Base-by-base conservation (phyloP, 441 rosid species). In the Mallotus japonicus region DNA sequence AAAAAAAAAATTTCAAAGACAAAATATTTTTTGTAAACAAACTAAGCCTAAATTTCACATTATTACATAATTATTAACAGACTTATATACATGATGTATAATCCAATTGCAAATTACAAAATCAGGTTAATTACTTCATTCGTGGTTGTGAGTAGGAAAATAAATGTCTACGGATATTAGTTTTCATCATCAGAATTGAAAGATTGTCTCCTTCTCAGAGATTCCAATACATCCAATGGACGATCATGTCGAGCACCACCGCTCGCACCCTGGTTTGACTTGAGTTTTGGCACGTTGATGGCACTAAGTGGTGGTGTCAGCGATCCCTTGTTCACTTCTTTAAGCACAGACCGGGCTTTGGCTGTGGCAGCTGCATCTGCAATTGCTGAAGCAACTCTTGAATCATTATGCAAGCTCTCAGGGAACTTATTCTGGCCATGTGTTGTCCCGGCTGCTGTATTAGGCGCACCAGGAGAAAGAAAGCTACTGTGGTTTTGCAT, bases 111-210 rank as follows among this genome's bases (percentile, higher is more conserved):
- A 37, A 54, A n/a, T 19, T 17, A 37, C 58, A 69, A 6, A 16
- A 9, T 56, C 62, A 55, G 40, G 6, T 37, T 37, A 37, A 37
- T 37, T n/a, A 13, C 65, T 7, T 62, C 13, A 0, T 19, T n/a
- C 17, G 34, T 37, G 60, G 6, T 50, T 42, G 46, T n/a, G 14
- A 17, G 58, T 40, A 44, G 46, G 60, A 57, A 17, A 40, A 67
- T 17, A 8, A 15, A 17, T 24, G 24, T 24, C 37, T 6, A n/a
- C 0, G 16, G 14, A 24, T 17, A 63, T 86, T 78, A 89, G 65
- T 46, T 85, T 61, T 92, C 98, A 28, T 84, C 97, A 69, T 92
- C 98, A 72, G 94, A 84, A 77, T 80, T 70, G 69, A 90, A 89
- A 70, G 80, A 77, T 67, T 90, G 90, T 75, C 88, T 81, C 69